Evolutionary conservation across 177 flowering plant species (phyloP), one percentile per base, ranked within the genome.

Genomic region (Vitis hybrid): DNA sequence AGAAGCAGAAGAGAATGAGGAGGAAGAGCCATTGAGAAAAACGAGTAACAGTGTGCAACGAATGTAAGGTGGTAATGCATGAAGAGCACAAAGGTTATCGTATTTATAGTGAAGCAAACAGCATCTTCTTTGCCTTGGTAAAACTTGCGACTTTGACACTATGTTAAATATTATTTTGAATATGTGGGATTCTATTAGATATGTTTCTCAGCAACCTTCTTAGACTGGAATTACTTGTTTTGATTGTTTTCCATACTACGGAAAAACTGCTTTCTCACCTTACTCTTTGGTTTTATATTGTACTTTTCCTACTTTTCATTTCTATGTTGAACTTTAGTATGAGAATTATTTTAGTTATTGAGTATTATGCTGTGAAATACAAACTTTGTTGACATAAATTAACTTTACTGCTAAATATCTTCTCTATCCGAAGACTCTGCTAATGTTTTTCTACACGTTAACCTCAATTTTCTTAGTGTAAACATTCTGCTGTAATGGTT

Each of bases 91-190:
- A 52, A 60, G 64, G 15, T 61, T 51, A 50, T 68, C n/a, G 68
- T 77, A 84, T 84, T 81, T 87, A 87, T 85, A 85, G 78, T 22
- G 73, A 72, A 62, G 18, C 50, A 33, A 56, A 52, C 19, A 65
- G 67, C 60, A 50, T 0, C 10, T 57, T 67, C 22, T 22, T 21
- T 33, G 26, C 60, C 62, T 60, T 64, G 82, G 77, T 71, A 73
- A 73, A 63, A 65, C 66, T 56, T 65, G 55, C 62, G 76, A 66
- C 69, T 78, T 86, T 70, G 83, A 84, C 80, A 80, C 76, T 79
- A 74, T 65, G 50, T 70, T 64, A 64, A 55, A 58, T 21, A 15
- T 18, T 14, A 61, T 31, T 69, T 62, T 62, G 31, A 22, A 58
- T 31, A 31, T 51, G 70, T 66, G 52, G 62, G 48, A 59, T 53